phyloP scores from a whole-genome alignment of 2,329 filamentous ascomycete genomes.

The Nannizziopsis arthrosporioides region DNA sequence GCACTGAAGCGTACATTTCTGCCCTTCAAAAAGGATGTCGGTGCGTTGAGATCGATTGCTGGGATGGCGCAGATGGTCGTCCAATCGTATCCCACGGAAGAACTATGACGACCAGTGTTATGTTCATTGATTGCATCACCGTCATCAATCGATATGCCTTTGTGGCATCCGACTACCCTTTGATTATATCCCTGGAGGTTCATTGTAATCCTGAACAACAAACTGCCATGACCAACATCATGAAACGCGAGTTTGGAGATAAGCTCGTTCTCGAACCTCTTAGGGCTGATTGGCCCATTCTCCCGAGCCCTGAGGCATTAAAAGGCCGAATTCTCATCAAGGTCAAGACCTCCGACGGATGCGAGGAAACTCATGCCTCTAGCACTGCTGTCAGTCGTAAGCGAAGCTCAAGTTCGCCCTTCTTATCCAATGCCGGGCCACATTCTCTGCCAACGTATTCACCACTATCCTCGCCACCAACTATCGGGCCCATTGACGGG shows the following conservation, averaged over 20 bases:
- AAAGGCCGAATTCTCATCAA: constrained; percentile 81
- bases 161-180: constrained; percentile 68
- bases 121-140: constrained; percentile 82
- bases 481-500: constrained; percentile 40
- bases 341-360: constrained; percentile 56
- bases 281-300: constrained; percentile 51
- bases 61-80: constrained; percentile 80
- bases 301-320: constrained; percentile 79
- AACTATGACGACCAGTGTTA: constrained; percentile 76
- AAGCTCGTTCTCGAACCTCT: constrained; percentile 67
- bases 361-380: constrained; percentile 32
- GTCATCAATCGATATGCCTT: constrained; percentile 95
- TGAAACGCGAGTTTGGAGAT: constrained; percentile 72
- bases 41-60: constrained; percentile 95
- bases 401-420: constrained; percentile 68
- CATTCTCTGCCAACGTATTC: constrained; percentile 34
- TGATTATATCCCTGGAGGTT: constrained; percentile 92
- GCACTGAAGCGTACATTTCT: constrained; percentile 86
- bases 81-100: constrained; percentile 85
- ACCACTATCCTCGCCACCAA: constrained; percentile 43
- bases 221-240: constrained; percentile 74
- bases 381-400: constrained; percentile 34
- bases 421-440: constrained; percentile 48
- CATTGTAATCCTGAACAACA: constrained; percentile 82
- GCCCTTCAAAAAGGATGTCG: constrained; percentile 81